Conservation (phyloP, 2,329 filamentous ascomycete species). For the Diaporthe ampelina region DNA sequence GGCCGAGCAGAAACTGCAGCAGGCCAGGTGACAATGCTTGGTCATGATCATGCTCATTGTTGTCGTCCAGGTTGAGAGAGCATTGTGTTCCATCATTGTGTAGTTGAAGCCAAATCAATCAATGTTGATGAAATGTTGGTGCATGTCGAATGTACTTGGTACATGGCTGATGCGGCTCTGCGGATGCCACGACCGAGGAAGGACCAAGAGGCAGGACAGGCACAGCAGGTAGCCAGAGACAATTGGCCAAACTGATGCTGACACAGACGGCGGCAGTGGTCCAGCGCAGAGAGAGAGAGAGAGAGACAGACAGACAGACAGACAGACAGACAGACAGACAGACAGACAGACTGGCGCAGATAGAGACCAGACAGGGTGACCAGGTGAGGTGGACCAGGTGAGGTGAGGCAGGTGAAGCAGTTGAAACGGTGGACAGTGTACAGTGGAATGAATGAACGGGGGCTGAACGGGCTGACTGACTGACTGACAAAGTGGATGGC, state of each 20-base stretch:
- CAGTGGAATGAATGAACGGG: not conserved
- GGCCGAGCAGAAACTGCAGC: not conserved
- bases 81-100: not conserved
- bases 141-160: constrained; percentile 18
- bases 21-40: no score
- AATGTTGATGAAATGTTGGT: not conserved
- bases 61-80: not conserved
- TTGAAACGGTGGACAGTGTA: not conserved
- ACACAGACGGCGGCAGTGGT: not conserved
- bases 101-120: not conserved
- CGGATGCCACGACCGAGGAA: not conserved
- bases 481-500: not conserved
- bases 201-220: not conserved
- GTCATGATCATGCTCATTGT: not conserved
- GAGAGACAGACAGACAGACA: not conserved
- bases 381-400: not conserved
- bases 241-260: not conserved
- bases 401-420: not conserved
- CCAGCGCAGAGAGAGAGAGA: not conserved
- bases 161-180: constrained; percentile 37
- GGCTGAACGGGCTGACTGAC: not conserved
- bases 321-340: not conserved
- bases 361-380: no score
- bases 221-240: not conserved
- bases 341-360: no score